Evolutionary conservation across 2,329 filamentous ascomycete species (phyloP).

Genomic region (Cladosporium sphaerospermum): DNA sequence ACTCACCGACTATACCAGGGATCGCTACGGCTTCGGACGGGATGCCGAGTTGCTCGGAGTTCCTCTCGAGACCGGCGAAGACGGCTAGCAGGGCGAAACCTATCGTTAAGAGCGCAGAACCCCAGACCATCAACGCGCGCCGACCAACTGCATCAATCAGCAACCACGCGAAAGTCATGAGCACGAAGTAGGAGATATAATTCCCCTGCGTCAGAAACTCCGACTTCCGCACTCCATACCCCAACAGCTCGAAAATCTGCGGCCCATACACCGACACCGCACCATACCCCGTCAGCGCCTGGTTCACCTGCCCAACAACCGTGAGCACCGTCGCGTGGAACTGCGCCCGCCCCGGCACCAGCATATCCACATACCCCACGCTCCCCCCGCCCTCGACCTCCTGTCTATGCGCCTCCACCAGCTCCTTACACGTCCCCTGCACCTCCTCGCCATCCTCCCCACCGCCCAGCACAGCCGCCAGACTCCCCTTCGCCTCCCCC

Average conservation of each 20-base stretch:
- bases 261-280: constrained; percentile 58
- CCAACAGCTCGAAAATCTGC: constrained; percentile 58
- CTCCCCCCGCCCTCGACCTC: constrained; percentile 39
- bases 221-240: constrained; percentile 45
- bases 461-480: constrained; percentile 47
- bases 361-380: constrained; percentile 52
- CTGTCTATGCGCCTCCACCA: constrained; percentile 46
- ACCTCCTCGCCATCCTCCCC: constrained; percentile 37
- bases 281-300: constrained; percentile 47
- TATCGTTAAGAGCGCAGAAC: constrained; percentile 42
- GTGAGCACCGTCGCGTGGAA: constrained; percentile 57
- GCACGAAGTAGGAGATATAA: constrained; percentile 54
- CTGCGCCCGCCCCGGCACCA: constrained; percentile 48
- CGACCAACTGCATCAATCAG: constrained; percentile 52
- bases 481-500: constrained; percentile 46
- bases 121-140: constrained; percentile 48
- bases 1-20: constrained; percentile 40
- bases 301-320: constrained; percentile 58
- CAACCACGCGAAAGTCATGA: constrained; percentile 58
- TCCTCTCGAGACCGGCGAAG: constrained; percentile 45
- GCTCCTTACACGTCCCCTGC: constrained; percentile 33
- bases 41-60: constrained; percentile 34
- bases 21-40: constrained; percentile 41
- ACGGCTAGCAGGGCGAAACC: constrained; percentile 49
- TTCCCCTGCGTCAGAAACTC: constrained; percentile 56